A percentile compares a stretch with the other conserved stretches of the same genome.
phyloP scores from a whole-genome alignment of 805 yeast species.

The Wickerhamomyces rabaulensis region DNA sequence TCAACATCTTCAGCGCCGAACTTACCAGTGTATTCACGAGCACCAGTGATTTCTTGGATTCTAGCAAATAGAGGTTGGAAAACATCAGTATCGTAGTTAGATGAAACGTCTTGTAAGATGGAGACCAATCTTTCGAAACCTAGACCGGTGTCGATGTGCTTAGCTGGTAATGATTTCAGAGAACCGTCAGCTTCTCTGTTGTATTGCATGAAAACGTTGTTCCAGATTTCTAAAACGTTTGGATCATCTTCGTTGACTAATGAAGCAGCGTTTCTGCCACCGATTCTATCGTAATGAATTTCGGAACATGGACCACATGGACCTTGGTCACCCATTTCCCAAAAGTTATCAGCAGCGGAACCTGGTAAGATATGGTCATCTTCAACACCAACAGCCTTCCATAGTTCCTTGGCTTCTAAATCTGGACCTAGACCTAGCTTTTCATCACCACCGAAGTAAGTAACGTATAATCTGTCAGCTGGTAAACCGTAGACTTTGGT shows the following conservation, averaged over 20 bases:
- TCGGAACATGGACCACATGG: slow-evolving; percentile 99
- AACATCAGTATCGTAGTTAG: slow-evolving; percentile 97
- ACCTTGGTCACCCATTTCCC: slow-evolving; percentile 99
- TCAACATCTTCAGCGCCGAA: slow-evolving; percentile 91
- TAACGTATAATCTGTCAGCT: slow-evolving; percentile 79
- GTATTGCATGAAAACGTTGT: slow-evolving; percentile 92
- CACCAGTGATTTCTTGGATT: slow-evolving; percentile 91
- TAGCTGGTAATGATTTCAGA: slow-evolving; percentile 80
- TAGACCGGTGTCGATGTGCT: slow-evolving; percentile 97
- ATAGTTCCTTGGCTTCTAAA: slow-evolving; percentile 81
- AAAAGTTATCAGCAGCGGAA: slow-evolving; percentile 83
- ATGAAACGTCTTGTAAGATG: slow-evolving; percentile 80
- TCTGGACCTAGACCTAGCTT: slow-evolving; percentile 84
- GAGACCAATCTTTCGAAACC: slow-evolving; percentile 98
- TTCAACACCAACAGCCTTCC: slow-evolving; percentile 84
- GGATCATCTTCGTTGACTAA: slow-evolving; percentile 97
- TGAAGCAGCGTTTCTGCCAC: slow-evolving; percentile 91
- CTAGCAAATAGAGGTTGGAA: slow-evolving; percentile 81
- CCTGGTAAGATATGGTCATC: slow-evolving; percentile 95
- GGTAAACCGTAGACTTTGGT: slow-evolving; percentile 81
- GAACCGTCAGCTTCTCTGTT: slow-evolving; percentile 88
- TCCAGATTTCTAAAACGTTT: slow-evolving; percentile 96
- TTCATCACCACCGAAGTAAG: slow-evolving; percentile 93
- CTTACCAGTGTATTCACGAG: slow-evolving; percentile 84
- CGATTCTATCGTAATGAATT: slow-evolving; percentile 95